phyloP scores from a whole-genome alignment of 148 eudicot species.

The Drosera capensis region DNA sequence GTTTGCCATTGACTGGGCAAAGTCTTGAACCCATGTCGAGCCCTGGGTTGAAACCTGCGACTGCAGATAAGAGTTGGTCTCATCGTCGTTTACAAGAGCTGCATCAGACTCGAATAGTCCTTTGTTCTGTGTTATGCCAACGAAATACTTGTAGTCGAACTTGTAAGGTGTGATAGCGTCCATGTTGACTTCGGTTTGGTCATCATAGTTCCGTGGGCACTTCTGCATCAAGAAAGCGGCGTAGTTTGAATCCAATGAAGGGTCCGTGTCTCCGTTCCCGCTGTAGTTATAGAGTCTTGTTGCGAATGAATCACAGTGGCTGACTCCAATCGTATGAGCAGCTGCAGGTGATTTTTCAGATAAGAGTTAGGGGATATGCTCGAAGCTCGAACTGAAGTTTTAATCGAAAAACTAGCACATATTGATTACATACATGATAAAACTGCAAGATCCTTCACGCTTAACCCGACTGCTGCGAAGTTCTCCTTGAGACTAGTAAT shows the following conservation, averaged over 20 bases:
- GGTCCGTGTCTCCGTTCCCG: constrained; percentile 47
- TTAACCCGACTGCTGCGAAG: neutral
- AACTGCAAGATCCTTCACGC: neutral
- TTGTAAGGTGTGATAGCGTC: constrained; percentile 28
- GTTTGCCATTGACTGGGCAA: too few relatives aligned
- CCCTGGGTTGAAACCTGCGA: constrained; percentile 13
- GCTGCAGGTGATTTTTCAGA: neutral
- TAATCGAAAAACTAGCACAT: neutral
- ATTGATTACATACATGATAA: neutral
- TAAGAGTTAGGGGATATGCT: too few relatives aligned
- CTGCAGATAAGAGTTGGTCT: constrained; percentile 20
- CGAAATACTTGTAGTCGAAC: constrained; percentile 39
- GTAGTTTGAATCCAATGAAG: constrained; percentile 25
- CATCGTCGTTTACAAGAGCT: constrained; percentile 27
- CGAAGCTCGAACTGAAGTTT: neutral
- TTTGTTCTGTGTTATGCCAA: constrained; percentile 22
- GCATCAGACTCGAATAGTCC: constrained; percentile 47
- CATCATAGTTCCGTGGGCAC: constrained; percentile 18
- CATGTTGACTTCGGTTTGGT: constrained; percentile 17
- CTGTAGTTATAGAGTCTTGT: constrained; percentile 50
- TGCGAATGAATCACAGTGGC: constrained; percentile 28
- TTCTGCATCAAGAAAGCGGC: constrained; percentile 12
- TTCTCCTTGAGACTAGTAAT: neutral
- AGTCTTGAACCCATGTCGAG: constrained; percentile 21
- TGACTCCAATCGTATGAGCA: constrained; percentile 49